Percentiles rank a stretch among this genome's conserved stretches.
Conservation (phyloP, 2,329 filamentous ascomycete species). For the Alternaria conjuncta region DNA sequence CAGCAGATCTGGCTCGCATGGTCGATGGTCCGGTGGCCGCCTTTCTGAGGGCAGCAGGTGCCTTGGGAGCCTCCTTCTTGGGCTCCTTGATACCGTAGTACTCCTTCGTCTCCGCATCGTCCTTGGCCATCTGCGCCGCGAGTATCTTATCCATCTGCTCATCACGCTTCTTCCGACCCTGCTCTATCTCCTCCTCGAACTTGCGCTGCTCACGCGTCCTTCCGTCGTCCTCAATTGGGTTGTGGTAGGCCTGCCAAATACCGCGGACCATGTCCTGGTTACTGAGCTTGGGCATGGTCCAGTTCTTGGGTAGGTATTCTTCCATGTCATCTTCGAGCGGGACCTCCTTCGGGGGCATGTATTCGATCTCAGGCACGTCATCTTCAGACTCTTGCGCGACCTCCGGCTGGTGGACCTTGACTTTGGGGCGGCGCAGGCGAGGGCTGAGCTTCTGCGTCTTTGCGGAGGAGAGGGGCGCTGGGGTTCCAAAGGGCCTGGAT, state of each 20-base stretch:
- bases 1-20: conserved; percentile 59
- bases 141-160: conserved; percentile 71
- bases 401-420: conserved; percentile 70
- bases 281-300: conserved; percentile 59
- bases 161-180: conserved; percentile 62
- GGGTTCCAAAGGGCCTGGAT: conserved; percentile 70
- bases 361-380: conserved; percentile 81
- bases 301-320: conserved; percentile 63
- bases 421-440: conserved; percentile 60
- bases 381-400: conserved; percentile 58
- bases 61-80: conserved; percentile 36
- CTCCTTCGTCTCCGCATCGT: conserved; percentile 57
- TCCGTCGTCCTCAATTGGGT: conserved; percentile 70
- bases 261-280: conserved; percentile 61
- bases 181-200: conserved; percentile 54
- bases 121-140: conserved; percentile 62
- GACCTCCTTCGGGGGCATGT: conserved; percentile 75
- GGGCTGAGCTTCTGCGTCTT: conserved; percentile 71
- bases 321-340: conserved; percentile 73
- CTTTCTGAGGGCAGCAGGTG: conserved; percentile 20
- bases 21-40: conserved; percentile 54
- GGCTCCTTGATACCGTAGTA: conserved; percentile 36
- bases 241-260: conserved; percentile 58
- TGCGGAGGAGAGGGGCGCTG: conserved; percentile 66
- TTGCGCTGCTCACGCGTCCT: conserved; percentile 68